Base-by-base conservation (phyloP, 2,329 filamentous ascomycete species). In the Dothistroma pini region DNA sequence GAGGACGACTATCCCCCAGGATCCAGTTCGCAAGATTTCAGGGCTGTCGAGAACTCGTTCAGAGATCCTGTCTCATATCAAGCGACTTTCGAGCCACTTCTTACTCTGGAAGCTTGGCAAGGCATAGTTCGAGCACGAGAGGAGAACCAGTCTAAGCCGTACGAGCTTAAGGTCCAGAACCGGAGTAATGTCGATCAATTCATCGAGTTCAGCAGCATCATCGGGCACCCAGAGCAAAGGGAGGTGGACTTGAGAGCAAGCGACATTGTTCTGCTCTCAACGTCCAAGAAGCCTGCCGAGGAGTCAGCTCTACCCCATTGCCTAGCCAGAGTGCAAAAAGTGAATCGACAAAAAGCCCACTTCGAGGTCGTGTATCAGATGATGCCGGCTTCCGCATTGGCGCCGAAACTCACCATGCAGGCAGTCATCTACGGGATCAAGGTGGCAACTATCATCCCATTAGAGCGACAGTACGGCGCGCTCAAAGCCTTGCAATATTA, bases 91-190 rank as follows among this genome's bases (percentile, higher is more conserved):
- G 88, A 96, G 67, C 93, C 93, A 6, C 81, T 99, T 22, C 82
- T 99, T 35, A 86, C 95, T 32, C 88, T 96, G 29, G 95, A 99
- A 79, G 93, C 93, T 32, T 99, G 95, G 95, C 90, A 96, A 72
- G 90, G 90, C 4, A 95, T 99, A 73, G 88, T 96, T 55, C 93
- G 91, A 54, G 85, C 90, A 21, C 93, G 93, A 73, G 91, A 97
- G 70, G 95, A 99, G 75, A 86, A 88, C 53, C 89, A 84, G 21
- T 86, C 87, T 65, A 91, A 89, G 71, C 81, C 90, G 0, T 96
- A 96, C 71, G 91, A 92, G 62, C 86, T 97, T 75, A 96, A 93
- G 71, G 85, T 99, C 57, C 84, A 90, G 54, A 96, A 89, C 70
- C 89, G 95, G 63, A 87, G 95, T 71, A 95, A 88, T 52, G 92